Percentiles rank a stretch among this genome's conserved stretches.
Evolutionary conservation across 176 grass and related monocot species (phyloP).

Genomic region (Aechmea fasciata): DNA sequence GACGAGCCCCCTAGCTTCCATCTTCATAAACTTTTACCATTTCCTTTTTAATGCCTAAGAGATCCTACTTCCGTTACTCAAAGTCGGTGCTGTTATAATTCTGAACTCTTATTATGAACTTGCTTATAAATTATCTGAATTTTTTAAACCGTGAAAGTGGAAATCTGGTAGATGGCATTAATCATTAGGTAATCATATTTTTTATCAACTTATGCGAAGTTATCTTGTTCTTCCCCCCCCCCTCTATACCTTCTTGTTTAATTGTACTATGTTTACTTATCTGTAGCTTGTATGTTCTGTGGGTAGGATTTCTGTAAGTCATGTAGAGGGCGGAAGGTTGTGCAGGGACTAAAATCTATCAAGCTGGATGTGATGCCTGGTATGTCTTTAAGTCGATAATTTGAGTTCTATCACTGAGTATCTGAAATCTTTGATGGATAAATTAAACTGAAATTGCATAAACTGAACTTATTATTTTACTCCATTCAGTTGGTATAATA

Average conservation of each 20-base stretch:
- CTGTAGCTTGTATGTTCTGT: slow-evolving; percentile 8
- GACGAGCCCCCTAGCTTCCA: background rate
- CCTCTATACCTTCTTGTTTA: background rate
- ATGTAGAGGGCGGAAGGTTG: slow-evolving; percentile 74
- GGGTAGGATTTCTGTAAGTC: slow-evolving; percentile 77
- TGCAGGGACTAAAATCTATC: slow-evolving; percentile 49
- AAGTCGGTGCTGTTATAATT: too few relatives aligned
- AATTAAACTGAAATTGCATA: background rate
- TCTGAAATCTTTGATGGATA: background rate
- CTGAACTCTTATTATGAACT: too few relatives aligned
- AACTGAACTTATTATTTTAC: too few relatives aligned
- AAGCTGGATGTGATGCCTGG: slow-evolving; percentile 65
- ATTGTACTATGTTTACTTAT: slow-evolving; percentile 4
- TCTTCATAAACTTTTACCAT: background rate
- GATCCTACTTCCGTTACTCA: too few relatives aligned
- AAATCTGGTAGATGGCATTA: background rate
- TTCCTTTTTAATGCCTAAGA: background rate
- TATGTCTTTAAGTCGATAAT: slow-evolving; percentile 25
- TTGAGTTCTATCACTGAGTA: too few relatives aligned
- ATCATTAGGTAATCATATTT: background rate
- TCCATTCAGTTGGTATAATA: background rate
- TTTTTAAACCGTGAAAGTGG: too few relatives aligned
- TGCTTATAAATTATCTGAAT: too few relatives aligned
- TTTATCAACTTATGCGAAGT: background rate
- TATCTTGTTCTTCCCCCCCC: background rate